These are phyloP conservation scores for Sporothrix brasiliensis DNA, from an alignment of 2,329 filamentous ascomycete species.

Conservation along the genomic window DNA sequence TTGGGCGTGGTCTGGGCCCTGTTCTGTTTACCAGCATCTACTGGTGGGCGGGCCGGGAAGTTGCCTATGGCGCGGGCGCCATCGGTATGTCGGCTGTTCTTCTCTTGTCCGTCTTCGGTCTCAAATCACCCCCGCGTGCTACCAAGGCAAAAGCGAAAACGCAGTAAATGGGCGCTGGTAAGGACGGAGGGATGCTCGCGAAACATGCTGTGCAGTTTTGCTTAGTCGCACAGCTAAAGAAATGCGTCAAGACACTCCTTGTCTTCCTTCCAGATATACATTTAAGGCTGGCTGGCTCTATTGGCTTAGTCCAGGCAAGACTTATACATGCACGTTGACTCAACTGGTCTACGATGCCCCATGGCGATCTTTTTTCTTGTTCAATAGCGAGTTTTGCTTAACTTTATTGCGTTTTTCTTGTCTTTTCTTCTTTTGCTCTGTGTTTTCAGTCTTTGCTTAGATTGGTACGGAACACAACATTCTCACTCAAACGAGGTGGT, in stretches of 20 bases:
- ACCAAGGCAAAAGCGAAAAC: constrained; percentile 31
- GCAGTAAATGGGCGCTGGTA: neutral
- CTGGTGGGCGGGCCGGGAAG: constrained; percentile 94
- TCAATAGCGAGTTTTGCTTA: neutral
- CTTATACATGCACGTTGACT: too few species aligned
- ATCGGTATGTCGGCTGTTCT: constrained; percentile 77
- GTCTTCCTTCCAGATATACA: too few species aligned
- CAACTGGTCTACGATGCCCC: too few species aligned
- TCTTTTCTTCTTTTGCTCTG: neutral
- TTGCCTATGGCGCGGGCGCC: constrained; percentile 80
- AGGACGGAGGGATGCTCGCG: too few species aligned
- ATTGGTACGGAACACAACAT: constrained; percentile 7
- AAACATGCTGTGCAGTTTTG: too few species aligned
- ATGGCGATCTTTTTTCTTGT: too few species aligned
- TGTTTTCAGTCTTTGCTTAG: neutral
- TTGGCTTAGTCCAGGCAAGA: too few species aligned
- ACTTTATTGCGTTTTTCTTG: neutral
- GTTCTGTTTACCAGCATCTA: constrained; percentile 92
- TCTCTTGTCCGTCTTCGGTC: constrained; percentile 67
- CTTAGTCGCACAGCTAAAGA: too few species aligned
- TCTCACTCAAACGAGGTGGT: neutral
- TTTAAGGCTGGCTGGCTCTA: too few species aligned
- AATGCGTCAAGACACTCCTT: neutral
- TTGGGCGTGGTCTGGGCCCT: constrained; percentile 83
- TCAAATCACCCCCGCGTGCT: constrained; percentile 65